Evolutionary conservation across 345 rosid genomes (phyloP), one percentile per base, ranked within the genome.

Genomic region (Brassica cretica): DNA sequence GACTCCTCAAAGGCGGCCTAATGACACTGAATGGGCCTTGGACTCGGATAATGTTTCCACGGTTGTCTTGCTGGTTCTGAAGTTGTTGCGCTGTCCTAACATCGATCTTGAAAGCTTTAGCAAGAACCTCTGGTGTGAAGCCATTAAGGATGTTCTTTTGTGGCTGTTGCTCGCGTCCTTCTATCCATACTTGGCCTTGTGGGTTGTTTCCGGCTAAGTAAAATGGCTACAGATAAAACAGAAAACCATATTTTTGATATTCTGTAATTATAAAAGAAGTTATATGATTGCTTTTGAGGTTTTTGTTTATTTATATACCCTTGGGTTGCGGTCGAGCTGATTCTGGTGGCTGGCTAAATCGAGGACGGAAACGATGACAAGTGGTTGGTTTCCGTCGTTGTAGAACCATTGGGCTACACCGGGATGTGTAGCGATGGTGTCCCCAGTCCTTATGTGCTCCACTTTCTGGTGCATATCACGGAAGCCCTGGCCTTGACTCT

Each of bases 381-480:
- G 84, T 2, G 82, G 86, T 10, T 78, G 56, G 2, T 81, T 72
- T 41, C 90, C 96, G 0, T 90, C 88, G 60, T 88, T 90, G 82
- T 84, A 84, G 82, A 64, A 66, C 94, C 91, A 92, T 46, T 82
- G 83, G 15, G 93, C 78, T 1, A 80, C 84, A 70, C 96, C 93
- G 2, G 87, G 83, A 1, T 87, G 84, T 27, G 86, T 6, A 12
- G 86, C 90, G 3, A 90, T 51, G 73, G 86, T 15, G 68, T 90
- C 90, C 0, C 96, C 96, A 5, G 15, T 70, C 10, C 86, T 83
- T 78, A 89, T 46, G 37, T 70, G 88, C 41, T 78, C 79, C 55
- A 87, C 73, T 82, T 80, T 89, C 83, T 90, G 91, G 86, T 89
- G 89, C 81, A 79, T 86, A 41, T 92, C 96, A 55, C 69, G 78